phyloP scores from a whole-genome alignment of 2,329 filamentous ascomycete genomes.

The Periconia macrospinosa region DNA sequence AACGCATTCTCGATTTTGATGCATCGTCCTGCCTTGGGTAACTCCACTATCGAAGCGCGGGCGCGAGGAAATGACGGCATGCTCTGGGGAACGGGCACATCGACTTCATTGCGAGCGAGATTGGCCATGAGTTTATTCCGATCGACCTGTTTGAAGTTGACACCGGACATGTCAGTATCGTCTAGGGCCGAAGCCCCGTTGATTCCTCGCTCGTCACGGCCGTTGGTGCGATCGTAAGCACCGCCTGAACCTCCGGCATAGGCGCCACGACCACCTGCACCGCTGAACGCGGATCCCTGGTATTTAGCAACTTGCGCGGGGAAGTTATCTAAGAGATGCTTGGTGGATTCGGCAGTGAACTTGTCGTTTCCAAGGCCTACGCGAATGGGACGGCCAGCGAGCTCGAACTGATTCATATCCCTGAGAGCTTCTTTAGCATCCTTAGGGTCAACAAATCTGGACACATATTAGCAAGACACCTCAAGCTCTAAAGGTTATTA shows the following conservation, averaged over 20 bases:
- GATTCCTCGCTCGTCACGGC: conserved; percentile 83
- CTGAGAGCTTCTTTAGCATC: conserved; percentile 93
- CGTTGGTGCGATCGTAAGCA: conserved; percentile 87
- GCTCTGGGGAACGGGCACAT: conserved; percentile 62
- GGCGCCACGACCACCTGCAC: conserved; percentile 81
- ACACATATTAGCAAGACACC: conserved; percentile 17
- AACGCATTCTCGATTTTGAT: conserved; percentile 96
- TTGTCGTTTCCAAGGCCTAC: conserved; percentile 99
- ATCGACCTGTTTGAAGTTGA: conserved; percentile 99
- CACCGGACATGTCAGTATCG: conserved; percentile 94
- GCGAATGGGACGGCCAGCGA: conserved; percentile 94
- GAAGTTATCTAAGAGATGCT: conserved; percentile 89
- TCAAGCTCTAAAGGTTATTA: conserved; percentile 25
- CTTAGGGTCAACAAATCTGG: conserved; percentile 86
- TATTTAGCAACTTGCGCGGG: conserved; percentile 65
- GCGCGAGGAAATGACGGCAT: conserved; percentile 60
- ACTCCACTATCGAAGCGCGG: conserved; percentile 75
- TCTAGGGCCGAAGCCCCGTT: conserved; percentile 92
- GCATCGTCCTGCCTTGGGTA: conserved; percentile 87
- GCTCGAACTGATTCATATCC: conserved; percentile 99
- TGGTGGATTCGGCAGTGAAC: conserved; percentile 96
- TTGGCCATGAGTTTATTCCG: conserved; percentile 98
- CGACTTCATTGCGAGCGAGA: conserved; percentile 77
- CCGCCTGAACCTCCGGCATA: conserved; percentile 71
- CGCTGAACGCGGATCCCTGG: conserved; percentile 90